phyloP scores from a whole-genome alignment of 2,329 filamentous ascomycete genomes.

The Amphichorda felina region DNA sequence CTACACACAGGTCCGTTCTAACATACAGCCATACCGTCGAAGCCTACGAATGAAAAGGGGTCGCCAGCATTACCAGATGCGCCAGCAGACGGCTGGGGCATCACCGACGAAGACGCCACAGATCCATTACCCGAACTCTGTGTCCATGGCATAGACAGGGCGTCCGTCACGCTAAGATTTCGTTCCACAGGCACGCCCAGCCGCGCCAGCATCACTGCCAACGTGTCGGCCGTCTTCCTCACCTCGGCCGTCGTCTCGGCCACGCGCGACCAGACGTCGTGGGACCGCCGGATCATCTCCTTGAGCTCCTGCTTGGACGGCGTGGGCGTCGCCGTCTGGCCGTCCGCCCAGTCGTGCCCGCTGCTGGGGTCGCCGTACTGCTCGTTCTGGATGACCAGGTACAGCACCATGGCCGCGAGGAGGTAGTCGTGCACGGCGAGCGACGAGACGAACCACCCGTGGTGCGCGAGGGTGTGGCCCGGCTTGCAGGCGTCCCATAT shows the following conservation, averaged over 20 bases:
- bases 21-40: constrained; percentile 1
- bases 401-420: constrained; percentile 34
- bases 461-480: constrained; percentile 28
- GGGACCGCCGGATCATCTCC: constrained; percentile 26
- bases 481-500: constrained; percentile 32
- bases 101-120: constrained; percentile 4
- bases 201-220: constrained; percentile 32
- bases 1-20: no score
- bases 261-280: constrained; percentile 30
- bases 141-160: background rate
- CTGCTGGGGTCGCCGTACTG: constrained; percentile 23
- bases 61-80: background rate
- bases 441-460: constrained; percentile 31
- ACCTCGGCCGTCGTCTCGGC: constrained; percentile 23
- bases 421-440: constrained; percentile 36
- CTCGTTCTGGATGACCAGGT: constrained; percentile 25
- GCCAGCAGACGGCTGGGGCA: constrained; percentile 1
- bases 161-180: background rate
- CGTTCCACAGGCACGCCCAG: constrained; percentile 19
- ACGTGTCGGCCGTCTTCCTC: constrained; percentile 31
- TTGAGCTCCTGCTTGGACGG: constrained; percentile 26
- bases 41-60: constrained; percentile 1
- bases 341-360: constrained; percentile 20
- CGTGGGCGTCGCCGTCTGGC: constrained; percentile 12
- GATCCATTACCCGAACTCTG: constrained; percentile 5